phyloP scores from a whole-genome alignment of 225 moss, liverwort and hornwort species.

The Neckera pumila region DNA sequence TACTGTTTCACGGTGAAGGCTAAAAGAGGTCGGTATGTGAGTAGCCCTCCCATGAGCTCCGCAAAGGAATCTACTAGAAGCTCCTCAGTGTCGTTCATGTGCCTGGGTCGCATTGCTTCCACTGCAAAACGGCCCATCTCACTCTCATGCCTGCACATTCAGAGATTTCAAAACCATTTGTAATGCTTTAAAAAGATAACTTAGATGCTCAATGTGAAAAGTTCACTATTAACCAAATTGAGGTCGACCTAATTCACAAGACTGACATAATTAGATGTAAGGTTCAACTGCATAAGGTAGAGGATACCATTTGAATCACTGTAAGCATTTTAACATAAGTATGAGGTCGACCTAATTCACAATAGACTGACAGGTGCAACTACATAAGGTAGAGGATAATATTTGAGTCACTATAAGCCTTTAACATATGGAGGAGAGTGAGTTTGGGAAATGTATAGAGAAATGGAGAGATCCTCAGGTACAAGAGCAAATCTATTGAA shows the following conservation, averaged over 20 bases:
- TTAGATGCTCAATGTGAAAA: not conserved
- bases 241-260: not conserved
- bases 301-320: not conserved
- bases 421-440: not conserved
- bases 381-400: not conserved
- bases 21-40: slow-evolving; percentile 79
- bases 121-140: slow-evolving; percentile 43
- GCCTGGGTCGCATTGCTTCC: slow-evolving; percentile 67
- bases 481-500: not conserved
- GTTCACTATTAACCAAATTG: not conserved
- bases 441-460: not conserved
- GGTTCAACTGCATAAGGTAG: not conserved
- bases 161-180: not conserved
- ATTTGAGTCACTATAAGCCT: not conserved
- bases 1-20: slow-evolving; percentile 88
- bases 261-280: not conserved
- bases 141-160: slow-evolving; percentile 22
- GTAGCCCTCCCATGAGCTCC: slow-evolving; percentile 86
- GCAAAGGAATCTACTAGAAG: slow-evolving; percentile 91
- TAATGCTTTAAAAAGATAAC: not conserved
- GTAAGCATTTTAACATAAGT: not conserved
- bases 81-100: slow-evolving; percentile 64
- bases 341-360: not conserved
- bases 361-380: not conserved
- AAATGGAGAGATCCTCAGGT: not conserved